These are phyloP conservation scores for Balakata baccata DNA, from an alignment of 345 rosid species.

Conservation along the genomic window DNA sequence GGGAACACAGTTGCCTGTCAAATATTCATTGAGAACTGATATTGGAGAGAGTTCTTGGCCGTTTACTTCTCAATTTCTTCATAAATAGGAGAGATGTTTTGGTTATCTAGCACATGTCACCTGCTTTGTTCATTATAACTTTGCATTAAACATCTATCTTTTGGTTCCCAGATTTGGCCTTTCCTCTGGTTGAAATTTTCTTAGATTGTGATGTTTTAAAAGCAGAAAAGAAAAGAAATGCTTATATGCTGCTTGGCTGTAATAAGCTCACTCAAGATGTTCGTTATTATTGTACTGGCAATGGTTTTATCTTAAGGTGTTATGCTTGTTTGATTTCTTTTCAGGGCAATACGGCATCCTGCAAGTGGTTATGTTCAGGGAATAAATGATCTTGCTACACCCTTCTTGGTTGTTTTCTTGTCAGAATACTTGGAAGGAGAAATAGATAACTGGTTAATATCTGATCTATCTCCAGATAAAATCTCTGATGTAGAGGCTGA, in stretches of 20 bases:
- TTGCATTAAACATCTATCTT: neutral
- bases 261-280: neutral
- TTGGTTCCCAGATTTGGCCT: neutral
- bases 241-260: neutral
- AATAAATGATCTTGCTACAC: slow-evolving; percentile 96
- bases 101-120: too few relatives aligned
- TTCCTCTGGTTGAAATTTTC: neutral
- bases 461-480: slow-evolving; percentile 60
- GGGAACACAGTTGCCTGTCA: neutral
- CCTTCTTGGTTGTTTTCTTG: slow-evolving; percentile 88
- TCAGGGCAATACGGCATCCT: slow-evolving; percentile 98
- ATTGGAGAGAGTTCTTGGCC: neutral
- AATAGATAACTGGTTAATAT: slow-evolving; percentile 67
- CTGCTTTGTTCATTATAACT: neutral
- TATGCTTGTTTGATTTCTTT: slow-evolving; percentile 27
- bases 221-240: slow-evolving; percentile 6
- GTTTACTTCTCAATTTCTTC: neutral
- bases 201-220: slow-evolving; percentile 10
- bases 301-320: slow-evolving; percentile 9
- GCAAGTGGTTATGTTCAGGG: slow-evolving; percentile 99
- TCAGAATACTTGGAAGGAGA: slow-evolving; percentile 86
- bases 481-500: slow-evolving; percentile 84
- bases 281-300: slow-evolving; percentile 9
- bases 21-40: neutral
- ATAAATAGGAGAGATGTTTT: neutral